A percentile compares a stretch with the other conserved stretches of the same genome.
phyloP scores from a whole-genome alignment of 805 yeast genomes.

The Yarrowia sp. region DNA sequence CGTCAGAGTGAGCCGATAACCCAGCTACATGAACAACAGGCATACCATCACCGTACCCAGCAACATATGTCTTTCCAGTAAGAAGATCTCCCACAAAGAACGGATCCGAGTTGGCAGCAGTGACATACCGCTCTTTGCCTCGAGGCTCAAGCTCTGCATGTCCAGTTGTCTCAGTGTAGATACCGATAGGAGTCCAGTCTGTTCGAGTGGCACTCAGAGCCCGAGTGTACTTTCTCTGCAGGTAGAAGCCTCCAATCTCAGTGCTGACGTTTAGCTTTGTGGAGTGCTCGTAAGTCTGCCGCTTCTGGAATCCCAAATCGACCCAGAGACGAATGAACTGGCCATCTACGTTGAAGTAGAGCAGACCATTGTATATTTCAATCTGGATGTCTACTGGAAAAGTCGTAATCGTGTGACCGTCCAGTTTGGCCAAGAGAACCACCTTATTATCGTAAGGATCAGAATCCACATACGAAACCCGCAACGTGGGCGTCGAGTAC shows the following conservation, averaged over 20 bases:
- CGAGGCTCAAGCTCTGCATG: slow-evolving; percentile 3
- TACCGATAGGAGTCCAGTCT: slow-evolving; percentile 11
- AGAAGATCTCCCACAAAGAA: slow-evolving; percentile 9
- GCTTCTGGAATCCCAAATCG: slow-evolving; percentile 19
- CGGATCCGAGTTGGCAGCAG: background rate
- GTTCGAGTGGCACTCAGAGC: slow-evolving; percentile 16
- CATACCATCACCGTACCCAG: background rate
- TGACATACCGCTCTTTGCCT: slow-evolving; percentile 10
- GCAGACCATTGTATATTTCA: slow-evolving; percentile 13
- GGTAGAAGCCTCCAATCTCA: background rate
- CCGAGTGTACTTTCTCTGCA: slow-evolving; percentile 14
- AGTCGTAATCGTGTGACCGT: slow-evolving; percentile 14
- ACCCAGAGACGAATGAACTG: slow-evolving; percentile 22
- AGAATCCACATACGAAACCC: slow-evolving; percentile 3
- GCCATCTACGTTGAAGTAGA: slow-evolving; percentile 12
- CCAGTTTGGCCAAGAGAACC: slow-evolving; percentile 11
- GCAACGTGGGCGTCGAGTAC: slow-evolving; percentile 8
- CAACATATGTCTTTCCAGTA: slow-evolving; percentile 8
- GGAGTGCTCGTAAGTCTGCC: background rate
- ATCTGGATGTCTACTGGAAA: slow-evolving; percentile 22
- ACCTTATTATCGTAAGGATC: slow-evolving; percentile 13
- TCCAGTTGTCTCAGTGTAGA: slow-evolving; percentile 13
- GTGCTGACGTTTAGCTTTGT: slow-evolving; percentile 3
- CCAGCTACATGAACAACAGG: slow-evolving; percentile 18
- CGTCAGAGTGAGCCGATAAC: background rate